These are phyloP conservation scores for Agaricus subrufescens DNA, from an alignment of 768 basidiomycete genomes.

Conservation along the genomic window DNA sequence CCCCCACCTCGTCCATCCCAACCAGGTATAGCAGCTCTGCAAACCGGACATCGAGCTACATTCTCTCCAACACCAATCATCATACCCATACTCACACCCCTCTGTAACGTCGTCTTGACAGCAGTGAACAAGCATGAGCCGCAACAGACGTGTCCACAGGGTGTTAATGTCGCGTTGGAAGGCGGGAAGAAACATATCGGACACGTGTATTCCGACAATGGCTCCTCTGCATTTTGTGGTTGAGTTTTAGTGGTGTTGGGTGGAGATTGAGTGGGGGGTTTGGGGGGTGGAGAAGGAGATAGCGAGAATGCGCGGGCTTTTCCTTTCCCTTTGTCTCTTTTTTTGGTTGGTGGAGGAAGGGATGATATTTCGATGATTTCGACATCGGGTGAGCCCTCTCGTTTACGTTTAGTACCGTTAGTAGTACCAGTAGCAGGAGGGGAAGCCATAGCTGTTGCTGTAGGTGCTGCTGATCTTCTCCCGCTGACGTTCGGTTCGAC, in stretches of 20 bases:
- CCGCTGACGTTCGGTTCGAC: too few relatives aligned
- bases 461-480: not conserved
- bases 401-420: conserved; percentile 4
- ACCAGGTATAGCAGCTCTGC: conserved; percentile 57
- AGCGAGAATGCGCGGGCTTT: not conserved
- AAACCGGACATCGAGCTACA: conserved; percentile 57
- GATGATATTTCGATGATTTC: conserved; percentile 13
- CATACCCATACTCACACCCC: conserved; percentile 29
- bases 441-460: not conserved
- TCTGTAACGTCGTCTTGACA: conserved; percentile 56
- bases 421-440: conserved; percentile 1
- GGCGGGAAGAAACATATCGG: conserved; percentile 80
- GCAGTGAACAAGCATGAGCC: conserved; percentile 73
- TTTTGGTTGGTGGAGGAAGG: not conserved
- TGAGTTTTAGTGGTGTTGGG: conserved; percentile 8
- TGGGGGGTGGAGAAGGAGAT: not conserved
- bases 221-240: conserved; percentile 22
- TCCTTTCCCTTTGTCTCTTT: conserved; percentile 6
- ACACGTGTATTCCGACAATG: conserved; percentile 62
- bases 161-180: conserved; percentile 70
- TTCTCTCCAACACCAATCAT: conserved; percentile 4
- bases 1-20: conserved; percentile 73
- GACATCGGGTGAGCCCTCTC: conserved; percentile 7
- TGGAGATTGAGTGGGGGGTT: conserved; percentile 4
- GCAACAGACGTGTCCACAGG: conserved; percentile 78